Base-by-base conservation (phyloP, 331 rosid species). In the Acacia concinna region DNA sequence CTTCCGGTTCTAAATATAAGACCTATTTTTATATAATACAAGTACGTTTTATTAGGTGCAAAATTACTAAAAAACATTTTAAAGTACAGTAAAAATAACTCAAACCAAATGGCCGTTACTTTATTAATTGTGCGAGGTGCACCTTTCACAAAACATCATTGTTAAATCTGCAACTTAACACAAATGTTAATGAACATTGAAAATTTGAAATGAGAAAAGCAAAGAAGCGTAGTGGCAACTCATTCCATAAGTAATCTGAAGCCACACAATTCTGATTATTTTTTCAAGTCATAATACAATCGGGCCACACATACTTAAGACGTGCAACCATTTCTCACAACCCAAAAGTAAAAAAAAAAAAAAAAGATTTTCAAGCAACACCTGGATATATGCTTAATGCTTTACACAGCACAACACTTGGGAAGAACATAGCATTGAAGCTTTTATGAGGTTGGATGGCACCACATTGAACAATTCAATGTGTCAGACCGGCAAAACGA, bases 231-330 rank as follows among this genome's bases (percentile, higher is more conserved):
- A 63, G 79, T 78, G 89, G 80, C 84, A 81, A 83, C 56, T 73
- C 75, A 41, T 57, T 73, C 78, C 81, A 73, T 23, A 78, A 75
- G 70, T 65, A 68, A 66, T 73, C 74, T 65, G 77, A 66, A 30
- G 79, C 86, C 83, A 77, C 57, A 49, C 57, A 49, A 20, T 49
- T 1, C 57, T 49, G 57, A 49, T 49, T 49, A 49, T 49, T 49
- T 49, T 71, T 86, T 81, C n/a, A 81, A 85, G 83, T 81, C 82
- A 75, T 68, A 73, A 64, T 94, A 87, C 89, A 86, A 75, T 79
- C 65, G 86, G 87, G 70, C 69, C 70, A 83, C 59, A 83, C 59
- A 59, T 66, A 43, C 73, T 51, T 38, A 77, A 59, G 78, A 81
- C 44, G 30, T 51, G 60, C 78, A 82, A 59, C 63, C 77, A 63